Evolutionary conservation across 176 grass and related monocot species (phyloP).

Genomic region (Microstegium vimineum): DNA sequence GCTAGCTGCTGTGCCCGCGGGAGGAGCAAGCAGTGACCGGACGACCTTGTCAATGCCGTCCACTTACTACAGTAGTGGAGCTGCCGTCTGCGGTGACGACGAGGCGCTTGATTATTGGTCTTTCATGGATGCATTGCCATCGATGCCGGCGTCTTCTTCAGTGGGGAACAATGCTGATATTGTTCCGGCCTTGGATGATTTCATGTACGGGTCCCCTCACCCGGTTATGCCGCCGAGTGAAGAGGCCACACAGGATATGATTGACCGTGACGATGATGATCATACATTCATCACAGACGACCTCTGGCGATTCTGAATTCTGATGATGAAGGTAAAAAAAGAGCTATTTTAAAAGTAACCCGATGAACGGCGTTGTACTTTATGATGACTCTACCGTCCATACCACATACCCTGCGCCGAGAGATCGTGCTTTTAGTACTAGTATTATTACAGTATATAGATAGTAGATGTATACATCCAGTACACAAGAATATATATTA

Average conservation of each 20-base stretch:
- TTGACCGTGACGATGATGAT: neutral
- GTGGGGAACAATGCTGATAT: neutral
- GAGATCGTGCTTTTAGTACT: neutral
- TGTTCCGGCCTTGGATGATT: conserved; percentile 28
- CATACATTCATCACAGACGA: conserved; percentile 35
- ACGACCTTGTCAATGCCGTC: neutral
- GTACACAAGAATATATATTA: neutral
- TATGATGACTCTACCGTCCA: neutral
- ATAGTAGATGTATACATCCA: neutral
- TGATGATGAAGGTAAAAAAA: neutral
- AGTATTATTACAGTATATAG: neutral
- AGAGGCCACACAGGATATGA: neutral
- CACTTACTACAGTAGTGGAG: neutral
- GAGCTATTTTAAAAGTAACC: too few relatives aligned
- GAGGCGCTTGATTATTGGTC: conserved; percentile 39
- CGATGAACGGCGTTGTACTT: neutral
- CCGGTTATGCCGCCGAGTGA: neutral
- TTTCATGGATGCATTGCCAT: conserved; percentile 36
- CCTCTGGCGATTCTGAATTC: conserved; percentile 43
- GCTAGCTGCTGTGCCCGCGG: neutral
- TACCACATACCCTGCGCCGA: neutral
- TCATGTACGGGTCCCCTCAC: conserved; percentile 31
- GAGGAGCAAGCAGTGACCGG: neutral
- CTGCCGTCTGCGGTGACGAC: neutral
- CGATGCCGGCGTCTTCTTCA: neutral